Conservation (phyloP, 805 yeast genomes). For the Candida golubevii region DNA sequence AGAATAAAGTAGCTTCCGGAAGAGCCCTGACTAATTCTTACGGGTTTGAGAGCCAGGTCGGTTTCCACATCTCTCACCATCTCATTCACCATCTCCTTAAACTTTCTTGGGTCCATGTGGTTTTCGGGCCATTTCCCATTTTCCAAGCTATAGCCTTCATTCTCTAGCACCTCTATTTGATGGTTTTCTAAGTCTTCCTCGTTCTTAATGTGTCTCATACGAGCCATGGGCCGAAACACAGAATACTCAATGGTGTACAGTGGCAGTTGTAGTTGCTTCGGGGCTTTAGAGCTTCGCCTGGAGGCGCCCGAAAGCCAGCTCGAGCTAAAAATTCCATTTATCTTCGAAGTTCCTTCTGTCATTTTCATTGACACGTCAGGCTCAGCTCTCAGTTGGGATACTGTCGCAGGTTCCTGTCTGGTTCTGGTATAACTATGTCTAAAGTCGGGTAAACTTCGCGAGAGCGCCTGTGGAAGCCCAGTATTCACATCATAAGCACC, state of each 20-base stretch:
- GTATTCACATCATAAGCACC: no score
- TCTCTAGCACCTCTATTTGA: slow-evolving; percentile 2
- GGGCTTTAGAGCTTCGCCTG: not conserved
- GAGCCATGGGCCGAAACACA: slow-evolving; percentile 42
- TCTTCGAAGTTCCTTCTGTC: not conserved
- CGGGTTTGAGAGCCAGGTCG: slow-evolving; percentile 39
- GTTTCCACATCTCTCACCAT: slow-evolving; percentile 44
- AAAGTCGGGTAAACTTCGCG: slow-evolving; percentile 8
- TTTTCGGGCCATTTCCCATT: slow-evolving; percentile 21
- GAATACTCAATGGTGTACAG: slow-evolving; percentile 49
- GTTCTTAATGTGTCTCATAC: slow-evolving; percentile 14
- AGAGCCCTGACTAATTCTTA: slow-evolving; percentile 58
- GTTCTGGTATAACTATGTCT: not conserved
- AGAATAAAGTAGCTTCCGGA: slow-evolving; percentile 64
- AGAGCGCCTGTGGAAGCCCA: not conserved
- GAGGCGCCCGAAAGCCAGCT: slow-evolving; percentile 4
- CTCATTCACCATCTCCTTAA: slow-evolving; percentile 38
- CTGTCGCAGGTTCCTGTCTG: not conserved
- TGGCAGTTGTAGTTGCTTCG: not conserved
- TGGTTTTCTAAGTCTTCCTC: slow-evolving; percentile 18
- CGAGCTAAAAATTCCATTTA: not conserved
- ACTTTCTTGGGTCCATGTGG: slow-evolving; percentile 23
- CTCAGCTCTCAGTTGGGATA: not conserved
- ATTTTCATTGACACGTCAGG: no score
- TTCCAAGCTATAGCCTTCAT: slow-evolving; percentile 12